Percentiles rank a stretch among this genome's conserved stretches.
These are phyloP conservation scores for Xylariaceae sp. DNA, from an alignment of 2,329 filamentous ascomycete species.

Conservation along the genomic window DNA sequence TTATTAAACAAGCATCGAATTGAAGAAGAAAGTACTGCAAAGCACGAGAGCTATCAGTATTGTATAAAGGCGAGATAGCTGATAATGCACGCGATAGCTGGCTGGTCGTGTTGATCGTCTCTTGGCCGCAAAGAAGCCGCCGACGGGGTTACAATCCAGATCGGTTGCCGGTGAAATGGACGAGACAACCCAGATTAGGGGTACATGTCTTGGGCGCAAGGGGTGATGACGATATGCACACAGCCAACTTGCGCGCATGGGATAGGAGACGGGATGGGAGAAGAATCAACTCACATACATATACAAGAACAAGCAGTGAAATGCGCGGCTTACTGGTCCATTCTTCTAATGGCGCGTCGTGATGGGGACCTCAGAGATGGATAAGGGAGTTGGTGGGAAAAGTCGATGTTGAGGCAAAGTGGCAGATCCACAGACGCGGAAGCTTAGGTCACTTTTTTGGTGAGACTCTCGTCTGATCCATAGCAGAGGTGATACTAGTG, in stretches of 20 bases:
- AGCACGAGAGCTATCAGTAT: background rate
- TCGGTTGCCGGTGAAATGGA: too few relatives aligned
- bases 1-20: slow-evolving; percentile 26
- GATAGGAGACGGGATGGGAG: background rate
- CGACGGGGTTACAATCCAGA: background rate
- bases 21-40: slow-evolving; percentile 7
- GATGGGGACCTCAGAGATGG: background rate
- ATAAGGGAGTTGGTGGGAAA: background rate
- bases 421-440: background rate
- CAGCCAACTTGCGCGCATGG: background rate
- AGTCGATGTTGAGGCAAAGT: slow-evolving; percentile 1
- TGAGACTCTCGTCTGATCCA: background rate
- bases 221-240: background rate
- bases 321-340: background rate
- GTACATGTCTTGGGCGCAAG: too few relatives aligned
- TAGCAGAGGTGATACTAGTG: too few relatives aligned
- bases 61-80: background rate
- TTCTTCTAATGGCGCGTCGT: background rate
- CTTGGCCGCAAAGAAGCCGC: background rate
- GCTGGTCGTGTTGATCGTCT: too few relatives aligned
- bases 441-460: too few relatives aligned
- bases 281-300: background rate
- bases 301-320: slow-evolving; percentile 1
- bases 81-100: too few relatives aligned
- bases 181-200: too few relatives aligned